Evolutionary conservation across 768 basidiomycete species (phyloP), one percentile per base, ranked within the genome.

Genomic region (Tulasnella sp.): DNA sequence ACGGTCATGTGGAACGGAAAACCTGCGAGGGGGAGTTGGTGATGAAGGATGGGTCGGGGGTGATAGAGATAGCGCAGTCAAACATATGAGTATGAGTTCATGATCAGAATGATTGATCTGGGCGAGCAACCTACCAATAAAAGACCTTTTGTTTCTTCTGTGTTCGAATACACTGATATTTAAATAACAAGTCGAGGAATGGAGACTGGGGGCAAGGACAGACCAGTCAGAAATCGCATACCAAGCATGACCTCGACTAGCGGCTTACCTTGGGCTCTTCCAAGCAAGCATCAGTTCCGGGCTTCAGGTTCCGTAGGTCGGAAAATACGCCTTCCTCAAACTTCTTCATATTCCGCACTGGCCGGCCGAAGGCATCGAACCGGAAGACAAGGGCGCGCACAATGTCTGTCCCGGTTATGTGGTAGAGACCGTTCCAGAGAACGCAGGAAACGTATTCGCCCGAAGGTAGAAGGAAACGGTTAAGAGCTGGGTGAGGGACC

Each of bases 91-190:
- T n/a, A n/a, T n/a, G 9, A 39, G 54, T 12, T 29, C 36, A 19
- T 49, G 42, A 39, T 25, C 35, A 36, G 42, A 42, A 6, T 3
- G 4, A 19, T 40, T 25, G 50, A 35, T 23, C 46, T 51, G 57
- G 15, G 39, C 49, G 45, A 36, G 19, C 0, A 23, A 72, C 83
- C 54, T 63, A 88, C 92, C 93, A 97, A 69, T 88, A 96, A 67
- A 96, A 97, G n/a, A 97, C 93, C 69, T 97, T 92, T 73, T 94
- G 93, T 72, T 96, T 97, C 77, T 96, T 97, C 69, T 97, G 93
- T 1, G 93, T 97, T 36, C 93, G 81, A 63, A 97, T 96, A 67
- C 92, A 94, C 67, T 93, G 90, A 64, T 87, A 92, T 69, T 93
- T 92, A 80, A 96, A 96, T 8, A 97, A 72, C 25, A 93, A 76